These are phyloP conservation scores for Zasmidium angulare DNA, from an alignment of 2,329 filamentous ascomycete species.

Conservation along the genomic window DNA sequence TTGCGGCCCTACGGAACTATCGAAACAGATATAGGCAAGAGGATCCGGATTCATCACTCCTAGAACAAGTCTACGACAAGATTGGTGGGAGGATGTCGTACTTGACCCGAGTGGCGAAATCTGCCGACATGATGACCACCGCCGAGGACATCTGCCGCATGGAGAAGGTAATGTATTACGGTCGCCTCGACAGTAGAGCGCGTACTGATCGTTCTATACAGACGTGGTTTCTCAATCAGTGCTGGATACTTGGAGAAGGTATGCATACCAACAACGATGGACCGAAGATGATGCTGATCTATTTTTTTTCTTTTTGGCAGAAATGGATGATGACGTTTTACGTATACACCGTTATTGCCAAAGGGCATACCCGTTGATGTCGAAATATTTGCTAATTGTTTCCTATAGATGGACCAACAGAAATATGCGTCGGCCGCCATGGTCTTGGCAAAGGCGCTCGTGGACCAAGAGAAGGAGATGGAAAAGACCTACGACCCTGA, in stretches of 20 bases:
- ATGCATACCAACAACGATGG: too few species aligned
- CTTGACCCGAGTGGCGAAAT: constrained; percentile 86
- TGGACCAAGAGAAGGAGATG: constrained; percentile 73
- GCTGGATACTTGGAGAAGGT: constrained; percentile 72
- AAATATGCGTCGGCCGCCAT: constrained; percentile 94
- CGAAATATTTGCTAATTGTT: constrained; percentile 38
- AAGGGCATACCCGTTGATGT: not conserved
- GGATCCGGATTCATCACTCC: constrained; percentile 49
- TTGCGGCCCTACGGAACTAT: constrained; percentile 75
- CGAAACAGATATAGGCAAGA: constrained; percentile 76
- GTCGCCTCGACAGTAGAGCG: too few species aligned
- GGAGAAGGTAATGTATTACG: constrained; percentile 65
- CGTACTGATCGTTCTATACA: not conserved
- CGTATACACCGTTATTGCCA: not conserved
- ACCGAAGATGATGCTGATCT: too few species aligned
- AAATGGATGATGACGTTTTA: constrained; percentile 89
- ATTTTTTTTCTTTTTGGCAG: too few species aligned
- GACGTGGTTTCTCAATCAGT: constrained; percentile 77
- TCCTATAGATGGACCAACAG: constrained; percentile 98
- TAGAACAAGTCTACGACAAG: constrained; percentile 78
- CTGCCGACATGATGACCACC: constrained; percentile 72
- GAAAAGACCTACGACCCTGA: constrained; percentile 63
- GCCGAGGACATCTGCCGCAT: constrained; percentile 70
- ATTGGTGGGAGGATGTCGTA: constrained; percentile 89
- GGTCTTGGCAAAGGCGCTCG: constrained; percentile 85